phyloP scores from a whole-genome alignment of 768 basidiomycete species.

The Jaapia argillacea region DNA sequence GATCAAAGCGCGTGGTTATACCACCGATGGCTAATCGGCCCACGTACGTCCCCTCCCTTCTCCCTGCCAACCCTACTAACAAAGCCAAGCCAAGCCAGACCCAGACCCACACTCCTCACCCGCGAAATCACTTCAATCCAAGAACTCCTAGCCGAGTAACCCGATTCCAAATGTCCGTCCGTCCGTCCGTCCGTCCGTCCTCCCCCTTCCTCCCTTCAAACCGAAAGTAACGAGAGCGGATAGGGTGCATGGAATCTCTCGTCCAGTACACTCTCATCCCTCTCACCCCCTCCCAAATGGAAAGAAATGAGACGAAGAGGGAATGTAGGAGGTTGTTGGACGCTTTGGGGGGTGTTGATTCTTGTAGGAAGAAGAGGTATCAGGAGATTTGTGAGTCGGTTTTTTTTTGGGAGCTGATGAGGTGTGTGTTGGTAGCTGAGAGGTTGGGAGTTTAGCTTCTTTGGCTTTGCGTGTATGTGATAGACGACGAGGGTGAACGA shows the following conservation, averaged over 20 bases:
- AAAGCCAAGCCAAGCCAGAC: too few relatives aligned
- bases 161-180: slow-evolving; percentile 82
- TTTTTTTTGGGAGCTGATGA: too few relatives aligned
- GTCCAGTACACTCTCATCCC: slow-evolving; percentile 76
- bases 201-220: not conserved
- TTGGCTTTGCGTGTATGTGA: not conserved
- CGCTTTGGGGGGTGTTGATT: slow-evolving; percentile 57
- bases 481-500: not conserved
- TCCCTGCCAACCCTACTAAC: too few relatives aligned
- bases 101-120: too few relatives aligned
- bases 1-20: slow-evolving; percentile 99
- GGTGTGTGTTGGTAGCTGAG: not conserved
- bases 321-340: slow-evolving; percentile 42
- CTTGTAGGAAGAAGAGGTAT: slow-evolving; percentile 58
- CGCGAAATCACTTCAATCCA: slow-evolving; percentile 74
- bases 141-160: slow-evolving; percentile 80
- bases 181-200: not conserved
- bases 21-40: slow-evolving; percentile 91
- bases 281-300: slow-evolving; percentile 22
- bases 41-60: slow-evolving; percentile 33
- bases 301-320: slow-evolving; percentile 25
- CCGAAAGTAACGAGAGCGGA: too few relatives aligned
- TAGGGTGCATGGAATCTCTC: slow-evolving; percentile 94
- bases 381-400: slow-evolving; percentile 48
- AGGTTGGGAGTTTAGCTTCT: not conserved